Conservation (phyloP, 2,329 filamentous ascomycete genomes). For the Fusarium liriodendri region DNA sequence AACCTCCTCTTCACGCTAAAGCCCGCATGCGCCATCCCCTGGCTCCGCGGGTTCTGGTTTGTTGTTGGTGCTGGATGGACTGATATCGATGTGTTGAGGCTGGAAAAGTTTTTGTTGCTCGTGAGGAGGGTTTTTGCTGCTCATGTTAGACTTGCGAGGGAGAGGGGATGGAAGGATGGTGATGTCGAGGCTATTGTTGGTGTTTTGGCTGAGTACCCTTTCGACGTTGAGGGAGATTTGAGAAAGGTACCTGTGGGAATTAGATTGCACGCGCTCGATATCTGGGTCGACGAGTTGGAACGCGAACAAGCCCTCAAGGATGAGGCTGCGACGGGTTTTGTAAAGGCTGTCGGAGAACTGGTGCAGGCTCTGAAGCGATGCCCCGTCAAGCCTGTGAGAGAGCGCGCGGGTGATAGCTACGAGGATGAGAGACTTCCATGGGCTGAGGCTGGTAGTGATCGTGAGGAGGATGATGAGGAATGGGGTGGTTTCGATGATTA, state of each 20-base stretch:
- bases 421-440: conserved; percentile 79
- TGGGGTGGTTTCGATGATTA: conserved; percentile 79
- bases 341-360: conserved; percentile 64
- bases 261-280: conserved; percentile 86
- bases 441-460: conserved; percentile 53
- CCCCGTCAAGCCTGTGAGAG: conserved; percentile 77
- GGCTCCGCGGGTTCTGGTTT: conserved; percentile 76
- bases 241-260: conserved; percentile 82
- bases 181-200: conserved; percentile 43
- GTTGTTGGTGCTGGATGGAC: conserved; percentile 78
- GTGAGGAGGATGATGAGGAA: conserved; percentile 57
- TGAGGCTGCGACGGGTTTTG: conserved; percentile 56
- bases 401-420: conserved; percentile 75
- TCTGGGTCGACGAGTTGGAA: conserved; percentile 92
- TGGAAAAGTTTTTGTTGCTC: conserved; percentile 94
- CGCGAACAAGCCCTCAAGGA: conserved; percentile 68
- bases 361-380: conserved; percentile 68
- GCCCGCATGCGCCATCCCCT: conserved; percentile 54
- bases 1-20: conserved; percentile 70
- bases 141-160: conserved; percentile 64
- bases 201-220: conserved; percentile 46
- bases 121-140: conserved; percentile 82
- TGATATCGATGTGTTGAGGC: conserved; percentile 78
- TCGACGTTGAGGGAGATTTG: conserved; percentile 54
- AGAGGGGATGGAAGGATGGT: conserved; percentile 51